Evolutionary conservation across 2,329 filamentous ascomycete species (phyloP), one percentile per base, ranked within the genome.

Genomic region (Fusarium sacchari): DNA sequence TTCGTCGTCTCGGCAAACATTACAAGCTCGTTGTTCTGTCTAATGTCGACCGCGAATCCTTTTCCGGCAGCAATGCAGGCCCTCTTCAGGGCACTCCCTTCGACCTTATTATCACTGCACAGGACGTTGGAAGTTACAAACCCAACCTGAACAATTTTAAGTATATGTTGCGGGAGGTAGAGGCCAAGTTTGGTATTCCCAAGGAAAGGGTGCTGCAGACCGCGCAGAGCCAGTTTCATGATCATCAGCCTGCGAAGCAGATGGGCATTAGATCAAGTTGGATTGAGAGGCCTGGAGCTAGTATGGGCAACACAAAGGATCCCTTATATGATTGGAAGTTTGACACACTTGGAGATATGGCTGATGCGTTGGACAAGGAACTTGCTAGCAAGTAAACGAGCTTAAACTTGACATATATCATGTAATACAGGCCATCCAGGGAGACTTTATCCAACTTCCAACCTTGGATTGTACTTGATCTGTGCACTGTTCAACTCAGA

Each of bases 111-210:
- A 87, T 92, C 77, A 94, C 91, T 1, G 93, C 92, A 1, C 85
- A 94, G 79, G 90, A 93, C 44, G 88, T 94, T 34, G 92, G 92
- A 0, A 88, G 86, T 20, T 94, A 94, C 78, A 95, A 94, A 82
- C 93, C 93, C 0, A 86, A 90, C 73, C 76, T 83, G 36, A 82
- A 83, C 58, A 94, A 94, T 71, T 94, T 94, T 66, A 85, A 89
- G 63, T 90, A 91, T 77, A 85, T 94, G 85, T 78, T 94, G 9
- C 79, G 82, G 17, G 83, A 88, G 53, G 87, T 89, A 5, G 68
- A 87, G 76, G 76, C 82, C 3, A 84, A 86, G n/a, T 89, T 92
- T 74, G 89, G 88, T 0, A 80, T 92, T 0, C 81, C 84, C 59
- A 89, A 88, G 73, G 82, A 82, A 0, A 80, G 89, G 76, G 84